Evolutionary conservation across 225 moss, liverwort and hornwort genomes (phyloP), one percentile per base, ranked within the genome.

Genomic region (Thuidium tamariscinum): DNA sequence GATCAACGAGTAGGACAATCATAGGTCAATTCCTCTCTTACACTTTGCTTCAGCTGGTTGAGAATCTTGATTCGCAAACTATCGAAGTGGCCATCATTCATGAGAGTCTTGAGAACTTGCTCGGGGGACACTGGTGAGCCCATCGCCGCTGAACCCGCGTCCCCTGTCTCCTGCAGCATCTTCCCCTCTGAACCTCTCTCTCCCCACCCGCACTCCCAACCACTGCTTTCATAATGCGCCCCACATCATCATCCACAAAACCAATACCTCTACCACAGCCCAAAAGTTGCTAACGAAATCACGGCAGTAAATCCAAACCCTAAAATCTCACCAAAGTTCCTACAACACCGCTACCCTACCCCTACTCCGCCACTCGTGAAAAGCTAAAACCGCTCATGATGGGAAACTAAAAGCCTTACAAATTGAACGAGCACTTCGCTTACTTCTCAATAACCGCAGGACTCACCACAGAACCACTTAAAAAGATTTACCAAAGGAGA

Each of bases 21-120:
- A 54, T 26, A 67, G 51, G n/a, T 68, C 36, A 79, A 41, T n/a
- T 49, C 36, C 6, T 37, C 14, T 81, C 95, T 95, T 86, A 95
- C 95, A 93, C 95, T 94, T 87, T 92, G 93, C 88, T 95, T 95
- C 82, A 95, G 89, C 79, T 90, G 91, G 77, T 90, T 90, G 34
- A 95, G 89, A 74, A 95, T 92, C 83, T 95, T 93, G 87, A 93
- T 89, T 74, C 95, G 95, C 88, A 95, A 81, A 85, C 92, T 93
- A 84, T 95, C 95, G 60, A 95, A 95, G 57, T 93, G 91, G 83
- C 95, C 95, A 84, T 95, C 93, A 82, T 95, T 92, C 95, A 95
- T 95, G 78, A 93, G 93, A 83, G 92, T 91, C 88, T 92, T 92
- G 80, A 93, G 93, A 66, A 93, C 93, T 90, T 93, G 92, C 86